Evolutionary conservation across 176 grass and related monocot species (phyloP), one percentile per base, ranked within the genome.

Genomic region (Raddia guianensis): DNA sequence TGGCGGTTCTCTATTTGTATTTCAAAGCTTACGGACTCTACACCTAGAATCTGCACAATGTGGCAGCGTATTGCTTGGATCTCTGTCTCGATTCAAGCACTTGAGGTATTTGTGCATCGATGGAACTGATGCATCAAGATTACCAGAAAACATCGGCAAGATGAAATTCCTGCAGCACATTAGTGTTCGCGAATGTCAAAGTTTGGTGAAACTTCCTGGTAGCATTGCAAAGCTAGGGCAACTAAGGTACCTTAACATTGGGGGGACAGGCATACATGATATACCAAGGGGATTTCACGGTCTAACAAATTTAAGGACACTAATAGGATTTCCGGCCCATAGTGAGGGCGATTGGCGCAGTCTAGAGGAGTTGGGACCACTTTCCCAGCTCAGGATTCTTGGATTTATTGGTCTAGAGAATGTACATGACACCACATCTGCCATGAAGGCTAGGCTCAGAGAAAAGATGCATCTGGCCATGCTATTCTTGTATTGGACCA

Each of bases 61-160:
- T 77, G 14, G 54, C 34, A 27, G 27, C 19, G 9, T 20, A 18
- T 64, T 85, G 49, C 56, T 76, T 19, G 45, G 43, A 44, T 72
- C 37, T 20, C 27, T 85, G 13, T 75, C 45, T 63, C 12, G 53
- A 12, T 65, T 85, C 46, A 71, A 62, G 44, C 74, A 78, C n/a
- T n/a, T 85, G 14, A 77, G 83, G 18, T 68, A 45, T 27, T 27
- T 27, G 27, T 27, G 27, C 27, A 27, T 27, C 27, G 27, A 27
- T 27, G 27, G 1, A 0, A 27, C 27, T 27, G 27, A 27, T 27
- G 27, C 27, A 27, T 27, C 27, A 27, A 27, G 0, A 27, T 8
- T 46, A 46, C 44, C 44, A 8, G 44, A 46, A 46, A 46, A 46
- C 44, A 46, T 46, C 6, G 44, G 0, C 5, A 46, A 46, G 44